Conservation (phyloP, 129 eudicot genomes). For the Solidago caesia region DNA sequence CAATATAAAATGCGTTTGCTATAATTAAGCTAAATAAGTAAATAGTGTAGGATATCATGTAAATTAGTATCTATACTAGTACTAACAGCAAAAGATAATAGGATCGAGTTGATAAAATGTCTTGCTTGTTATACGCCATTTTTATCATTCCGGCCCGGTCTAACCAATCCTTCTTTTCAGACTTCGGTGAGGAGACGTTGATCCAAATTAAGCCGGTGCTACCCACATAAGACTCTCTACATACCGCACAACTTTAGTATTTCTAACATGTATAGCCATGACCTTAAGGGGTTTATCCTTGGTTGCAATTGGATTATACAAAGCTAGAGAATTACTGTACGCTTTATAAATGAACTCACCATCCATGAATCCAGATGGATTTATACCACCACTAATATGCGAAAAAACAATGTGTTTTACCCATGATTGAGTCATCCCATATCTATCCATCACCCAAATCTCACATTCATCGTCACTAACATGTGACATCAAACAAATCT, state of each 20-base stretch:
- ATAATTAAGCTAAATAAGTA: too few relatives aligned
- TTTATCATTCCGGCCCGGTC: too few relatives aligned
- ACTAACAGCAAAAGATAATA: too few relatives aligned
- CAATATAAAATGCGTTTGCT: too few relatives aligned
- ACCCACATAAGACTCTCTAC: background rate
- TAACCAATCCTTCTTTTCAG: too few relatives aligned
- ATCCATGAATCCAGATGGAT: background rate
- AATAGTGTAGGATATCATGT: too few relatives aligned
- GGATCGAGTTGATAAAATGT: too few relatives aligned
- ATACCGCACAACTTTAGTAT: background rate
- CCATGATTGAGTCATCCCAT: constrained; percentile 16
- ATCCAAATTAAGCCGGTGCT: background rate
- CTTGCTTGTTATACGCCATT: too few relatives aligned
- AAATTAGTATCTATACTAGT: too few relatives aligned
- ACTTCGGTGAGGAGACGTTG: too few relatives aligned
- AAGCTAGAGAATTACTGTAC: background rate
- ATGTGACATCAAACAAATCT: background rate
- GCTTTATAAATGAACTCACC: background rate
- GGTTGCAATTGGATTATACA: background rate
- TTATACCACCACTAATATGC: background rate
- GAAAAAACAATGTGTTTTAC: background rate
- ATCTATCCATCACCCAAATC: constrained; percentile 8
- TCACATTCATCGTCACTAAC: background rate
- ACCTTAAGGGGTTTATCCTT: background rate
- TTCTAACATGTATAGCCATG: background rate